Conservation (phyloP, 106 monocot species). For the Allium cepa region DNA sequence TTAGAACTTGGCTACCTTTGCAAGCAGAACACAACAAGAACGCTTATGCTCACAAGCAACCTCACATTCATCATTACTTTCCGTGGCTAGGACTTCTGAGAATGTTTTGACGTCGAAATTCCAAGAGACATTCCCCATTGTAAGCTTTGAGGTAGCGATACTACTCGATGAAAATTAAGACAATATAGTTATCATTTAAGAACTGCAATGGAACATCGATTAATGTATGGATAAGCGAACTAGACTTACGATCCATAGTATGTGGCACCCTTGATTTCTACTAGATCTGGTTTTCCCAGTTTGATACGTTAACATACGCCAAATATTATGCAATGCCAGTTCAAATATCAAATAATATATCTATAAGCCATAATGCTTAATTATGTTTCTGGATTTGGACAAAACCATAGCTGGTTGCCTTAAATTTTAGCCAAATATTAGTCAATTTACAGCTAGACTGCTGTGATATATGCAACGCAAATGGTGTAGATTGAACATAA, state of each 20-base stretch:
- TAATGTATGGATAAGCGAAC: not conserved
- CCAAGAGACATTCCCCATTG: constrained; percentile 99
- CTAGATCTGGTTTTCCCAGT: constrained; percentile 76
- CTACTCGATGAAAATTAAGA: too few species aligned
- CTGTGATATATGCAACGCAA: too few species aligned
- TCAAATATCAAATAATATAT: too few species aligned
- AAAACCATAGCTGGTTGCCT: too few species aligned
- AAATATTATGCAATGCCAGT: too few species aligned
- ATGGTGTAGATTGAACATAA: too few species aligned
- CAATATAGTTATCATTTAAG: not conserved
- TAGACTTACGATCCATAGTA: constrained; percentile 96
- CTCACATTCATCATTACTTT: constrained; percentile 76
- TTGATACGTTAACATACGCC: constrained; percentile 45
- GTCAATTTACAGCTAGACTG: too few species aligned
- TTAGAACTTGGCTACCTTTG: constrained; percentile 71
- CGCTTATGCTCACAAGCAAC: constrained; percentile 99
- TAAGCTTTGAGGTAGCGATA: constrained; percentile 85
- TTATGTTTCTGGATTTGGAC: too few species aligned
- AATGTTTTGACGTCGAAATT: constrained; percentile 90
- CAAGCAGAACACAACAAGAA: too few species aligned
- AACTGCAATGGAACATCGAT: not conserved
- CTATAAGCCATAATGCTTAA: too few species aligned
- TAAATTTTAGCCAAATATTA: too few species aligned
- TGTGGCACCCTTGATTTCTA: constrained; percentile 98
- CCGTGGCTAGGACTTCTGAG: constrained; percentile 70